These are phyloP conservation scores for Ustilago trichophora DNA, from an alignment of 1,284 basidiomycete genomes.

Conservation along the genomic window DNA sequence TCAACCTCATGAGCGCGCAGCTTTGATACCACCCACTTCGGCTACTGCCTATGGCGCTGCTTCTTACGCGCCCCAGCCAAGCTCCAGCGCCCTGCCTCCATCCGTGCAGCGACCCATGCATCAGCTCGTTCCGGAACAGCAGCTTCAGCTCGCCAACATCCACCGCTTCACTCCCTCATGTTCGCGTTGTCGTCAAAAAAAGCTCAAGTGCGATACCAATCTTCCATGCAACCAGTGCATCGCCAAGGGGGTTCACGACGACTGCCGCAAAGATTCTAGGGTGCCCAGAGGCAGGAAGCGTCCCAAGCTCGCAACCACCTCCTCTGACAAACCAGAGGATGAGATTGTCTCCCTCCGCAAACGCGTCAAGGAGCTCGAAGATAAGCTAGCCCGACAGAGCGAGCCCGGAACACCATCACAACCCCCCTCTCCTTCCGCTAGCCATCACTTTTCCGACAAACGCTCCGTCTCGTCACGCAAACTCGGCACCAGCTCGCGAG, in stretches of 20 bases:
- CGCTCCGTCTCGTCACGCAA: conserved; percentile 8
- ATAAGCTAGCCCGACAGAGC: conserved; percentile 1
- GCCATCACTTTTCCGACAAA: conserved; percentile 12
- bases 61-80: neutral
- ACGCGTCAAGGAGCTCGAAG: conserved; percentile 36
- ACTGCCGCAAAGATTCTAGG: conserved; percentile 48
- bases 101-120: conserved; percentile 27
- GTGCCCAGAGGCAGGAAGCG: conserved; percentile 51
- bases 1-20: neutral
- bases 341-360: conserved; percentile 35
- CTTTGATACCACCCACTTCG: neutral
- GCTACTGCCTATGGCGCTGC: neutral
- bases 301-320: conserved; percentile 13
- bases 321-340: conserved; percentile 17
- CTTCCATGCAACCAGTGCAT: conserved; percentile 52
- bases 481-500: conserved; percentile 28
- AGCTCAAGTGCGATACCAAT: conserved; percentile 52
- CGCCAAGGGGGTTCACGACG: conserved; percentile 43
- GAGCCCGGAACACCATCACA: neutral
- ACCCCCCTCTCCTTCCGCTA: conserved; percentile 12
- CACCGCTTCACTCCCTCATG: conserved; percentile 45
- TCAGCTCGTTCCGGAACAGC: conserved; percentile 41
- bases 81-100: conserved; percentile 8
- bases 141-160: conserved; percentile 39
- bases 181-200: conserved; percentile 46